These are phyloP conservation scores for Solanum megistacrolobum DNA, from an alignment of 257 asterid species.

Conservation along the genomic window DNA sequence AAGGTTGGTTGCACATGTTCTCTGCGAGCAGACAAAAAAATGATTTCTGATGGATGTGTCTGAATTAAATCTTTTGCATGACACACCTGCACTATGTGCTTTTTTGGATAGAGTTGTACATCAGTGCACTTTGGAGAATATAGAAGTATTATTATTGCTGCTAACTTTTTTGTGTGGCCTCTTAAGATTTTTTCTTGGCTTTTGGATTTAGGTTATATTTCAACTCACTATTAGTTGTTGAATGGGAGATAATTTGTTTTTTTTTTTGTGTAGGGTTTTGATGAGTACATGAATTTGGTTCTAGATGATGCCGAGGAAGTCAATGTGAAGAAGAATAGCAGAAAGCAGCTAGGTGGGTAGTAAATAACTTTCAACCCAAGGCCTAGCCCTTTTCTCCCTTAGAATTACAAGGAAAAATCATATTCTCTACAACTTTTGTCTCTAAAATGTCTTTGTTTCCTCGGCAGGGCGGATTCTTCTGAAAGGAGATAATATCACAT, in stretches of 20 bases:
- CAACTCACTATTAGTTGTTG: not conserved
- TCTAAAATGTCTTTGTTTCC: not conserved
- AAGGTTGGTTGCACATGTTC: not conserved
- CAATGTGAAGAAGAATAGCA: not conserved
- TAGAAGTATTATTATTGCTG: not conserved
- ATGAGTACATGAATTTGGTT: conserved; percentile 4
- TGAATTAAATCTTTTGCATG: not conserved
- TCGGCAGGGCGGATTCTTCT: not conserved
- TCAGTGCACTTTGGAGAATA: not conserved
- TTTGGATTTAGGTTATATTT: not conserved
- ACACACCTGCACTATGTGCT: not conserved
- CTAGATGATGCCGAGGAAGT: conserved; percentile 1
- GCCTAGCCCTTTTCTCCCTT: not conserved
- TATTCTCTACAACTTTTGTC: not conserved
- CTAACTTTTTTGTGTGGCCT: not conserved
- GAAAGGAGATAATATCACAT: conserved; percentile 2
- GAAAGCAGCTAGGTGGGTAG: not conserved
- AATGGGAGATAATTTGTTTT: not conserved
- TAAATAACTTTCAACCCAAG: not conserved
- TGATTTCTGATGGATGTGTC: not conserved
- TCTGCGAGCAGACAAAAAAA: not conserved
- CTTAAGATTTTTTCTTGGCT: not conserved
- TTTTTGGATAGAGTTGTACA: not conserved
- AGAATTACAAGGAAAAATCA: not conserved
- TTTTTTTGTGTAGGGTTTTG: not conserved